phyloP scores from a whole-genome alignment of 2,329 filamentous ascomycete species.

The Colletotrichum sp. region DNA sequence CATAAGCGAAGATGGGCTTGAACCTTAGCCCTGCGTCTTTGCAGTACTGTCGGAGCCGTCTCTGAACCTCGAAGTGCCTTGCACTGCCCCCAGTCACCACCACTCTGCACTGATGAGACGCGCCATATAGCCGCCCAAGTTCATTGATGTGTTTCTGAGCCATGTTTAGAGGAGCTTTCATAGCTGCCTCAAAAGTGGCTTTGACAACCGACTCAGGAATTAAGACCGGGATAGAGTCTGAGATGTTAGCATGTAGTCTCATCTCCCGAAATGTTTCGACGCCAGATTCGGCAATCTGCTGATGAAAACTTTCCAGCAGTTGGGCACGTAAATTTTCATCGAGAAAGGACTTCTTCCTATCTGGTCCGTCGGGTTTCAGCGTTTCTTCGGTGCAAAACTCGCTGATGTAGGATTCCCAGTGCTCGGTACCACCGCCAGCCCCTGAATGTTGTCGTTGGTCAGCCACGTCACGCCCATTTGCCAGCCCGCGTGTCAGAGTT shows the following conservation, averaged over 20 bases:
- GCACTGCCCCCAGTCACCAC: neutral
- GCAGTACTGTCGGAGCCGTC: neutral
- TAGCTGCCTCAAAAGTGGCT: neutral
- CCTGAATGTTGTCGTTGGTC: neutral
- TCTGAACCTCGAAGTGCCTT: neutral
- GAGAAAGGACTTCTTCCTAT: neutral
- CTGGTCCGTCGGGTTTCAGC: neutral
- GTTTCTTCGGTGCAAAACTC: neutral
- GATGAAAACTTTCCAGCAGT: neutral
- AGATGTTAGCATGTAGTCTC: neutral
- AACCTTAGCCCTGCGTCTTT: neutral
- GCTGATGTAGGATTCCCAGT: neutral
- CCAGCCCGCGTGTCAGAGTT: neutral
- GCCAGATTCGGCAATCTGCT: neutral
- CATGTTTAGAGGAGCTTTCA: neutral
- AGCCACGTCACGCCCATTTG: neutral
- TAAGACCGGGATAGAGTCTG: neutral
- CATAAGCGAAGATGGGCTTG: neutral
- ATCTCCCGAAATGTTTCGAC: neutral
- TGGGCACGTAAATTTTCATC: neutral
- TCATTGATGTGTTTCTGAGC: neutral
- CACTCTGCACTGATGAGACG: neutral
- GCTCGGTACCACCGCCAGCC: neutral
- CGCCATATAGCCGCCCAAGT: neutral
- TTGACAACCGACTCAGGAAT: neutral